Evolutionary conservation across 768 basidiomycete genomes (phyloP).

Genomic region (Amanita polypyramis): DNA sequence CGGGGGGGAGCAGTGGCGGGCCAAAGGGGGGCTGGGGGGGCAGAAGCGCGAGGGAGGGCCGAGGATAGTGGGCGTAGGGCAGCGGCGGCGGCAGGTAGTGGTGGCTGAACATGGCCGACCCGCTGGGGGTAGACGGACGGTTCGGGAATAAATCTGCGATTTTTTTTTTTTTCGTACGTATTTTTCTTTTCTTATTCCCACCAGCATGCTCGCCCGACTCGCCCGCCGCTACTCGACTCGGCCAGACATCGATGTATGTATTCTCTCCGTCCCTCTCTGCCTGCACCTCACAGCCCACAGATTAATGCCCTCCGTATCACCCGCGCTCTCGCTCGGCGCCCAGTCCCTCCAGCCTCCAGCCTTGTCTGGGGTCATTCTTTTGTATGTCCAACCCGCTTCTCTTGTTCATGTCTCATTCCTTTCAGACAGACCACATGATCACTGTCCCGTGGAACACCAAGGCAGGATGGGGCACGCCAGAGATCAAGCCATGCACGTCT

Average conservation of each 20-base stretch:
- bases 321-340: conserved; percentile 40
- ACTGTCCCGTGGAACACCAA: conserved; percentile 61
- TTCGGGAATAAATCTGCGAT: conserved; percentile 43
- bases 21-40: conserved; percentile 35
- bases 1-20: conserved; percentile 24
- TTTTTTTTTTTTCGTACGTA: conserved; percentile 2
- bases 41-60: no score
- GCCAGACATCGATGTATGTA: conserved; percentile 12
- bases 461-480: conserved; percentile 74
- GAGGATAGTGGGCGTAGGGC: no score
- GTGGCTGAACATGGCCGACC: conserved; percentile 11
- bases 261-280: background rate
- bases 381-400: conserved; percentile 29
- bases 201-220: background rate
- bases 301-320: conserved; percentile 40
- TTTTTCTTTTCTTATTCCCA: background rate
- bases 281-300: conserved; percentile 25
- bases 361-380: conserved; percentile 84
- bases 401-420: conserved; percentile 5
- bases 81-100: no score
- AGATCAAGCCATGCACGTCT: conserved; percentile 66
- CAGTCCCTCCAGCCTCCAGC: conserved; percentile 50
- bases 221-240: no score
- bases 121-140: conserved; percentile 45
- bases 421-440: conserved; percentile 81